phyloP scores from a whole-genome alignment of 352 stramenopile species.

The Globisporangium yorkense region DNA sequence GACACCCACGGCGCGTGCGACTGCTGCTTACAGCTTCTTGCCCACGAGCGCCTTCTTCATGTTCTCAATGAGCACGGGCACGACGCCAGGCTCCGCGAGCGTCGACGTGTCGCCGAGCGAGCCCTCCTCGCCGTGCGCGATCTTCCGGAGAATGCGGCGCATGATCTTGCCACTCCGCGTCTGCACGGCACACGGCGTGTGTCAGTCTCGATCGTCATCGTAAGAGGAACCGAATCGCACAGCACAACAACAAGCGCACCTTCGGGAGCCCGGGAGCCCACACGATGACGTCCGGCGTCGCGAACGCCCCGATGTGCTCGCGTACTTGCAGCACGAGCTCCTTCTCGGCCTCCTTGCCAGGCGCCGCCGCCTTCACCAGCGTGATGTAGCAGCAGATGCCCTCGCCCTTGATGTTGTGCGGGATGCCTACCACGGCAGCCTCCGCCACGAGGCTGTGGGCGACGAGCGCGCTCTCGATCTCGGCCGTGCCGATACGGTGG shows the following conservation, averaged over 20 bases:
- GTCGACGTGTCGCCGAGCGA: conserved; percentile 96
- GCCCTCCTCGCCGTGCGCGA: conserved; percentile 92
- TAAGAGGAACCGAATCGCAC: background rate
- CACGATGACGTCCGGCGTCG: conserved; percentile 94
- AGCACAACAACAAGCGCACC: conserved; percentile 7
- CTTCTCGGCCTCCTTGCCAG: conserved; percentile 50
- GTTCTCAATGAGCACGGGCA: conserved; percentile 90
- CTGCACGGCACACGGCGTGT: conserved; percentile 14
- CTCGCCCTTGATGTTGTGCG: conserved; percentile 96
- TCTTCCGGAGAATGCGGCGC: conserved; percentile 97
- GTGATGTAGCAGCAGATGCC: conserved; percentile 95
- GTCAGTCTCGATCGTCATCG: background rate
- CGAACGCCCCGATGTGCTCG: conserved; percentile 94
- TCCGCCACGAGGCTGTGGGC: conserved; percentile 91
- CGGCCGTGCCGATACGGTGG: conserved; percentile 87
- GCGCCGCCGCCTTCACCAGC: conserved; percentile 77
- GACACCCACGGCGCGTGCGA: background rate
- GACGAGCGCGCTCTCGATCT: conserved; percentile 90
- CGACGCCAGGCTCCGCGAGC: conserved; percentile 93
- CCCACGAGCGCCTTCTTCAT: conserved; percentile 64
- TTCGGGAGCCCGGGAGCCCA: conserved; percentile 91
- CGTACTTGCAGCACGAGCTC: conserved; percentile 85
- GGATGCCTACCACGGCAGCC: conserved; percentile 92
- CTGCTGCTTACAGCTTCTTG: conserved; percentile 22
- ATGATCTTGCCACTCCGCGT: conserved; percentile 98